Percentiles rank a stretch among this genome's conserved stretches.
Conservation (phyloP, 75 land plant species). For the Adiantum capillusveneris region DNA sequence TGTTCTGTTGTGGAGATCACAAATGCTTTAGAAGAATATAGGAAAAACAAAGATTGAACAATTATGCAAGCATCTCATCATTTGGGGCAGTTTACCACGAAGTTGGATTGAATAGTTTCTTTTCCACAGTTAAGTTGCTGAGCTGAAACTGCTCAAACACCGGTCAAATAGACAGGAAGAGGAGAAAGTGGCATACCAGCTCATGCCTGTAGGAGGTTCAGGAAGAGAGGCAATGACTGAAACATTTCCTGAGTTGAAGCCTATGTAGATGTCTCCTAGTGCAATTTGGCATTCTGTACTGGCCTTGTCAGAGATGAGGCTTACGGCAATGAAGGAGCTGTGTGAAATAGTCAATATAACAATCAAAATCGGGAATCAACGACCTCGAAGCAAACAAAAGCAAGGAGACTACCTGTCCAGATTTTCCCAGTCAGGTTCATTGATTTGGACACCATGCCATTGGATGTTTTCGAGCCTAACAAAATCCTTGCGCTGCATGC, state of each 20-base stretch:
- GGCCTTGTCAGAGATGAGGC: conserved; percentile 10
- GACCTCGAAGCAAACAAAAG: not conserved
- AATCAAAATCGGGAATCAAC: not conserved
- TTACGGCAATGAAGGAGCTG: conserved; percentile 29
- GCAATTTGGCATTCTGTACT: not conserved
- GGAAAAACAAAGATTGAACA: no score
- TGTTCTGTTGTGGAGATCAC: no score
- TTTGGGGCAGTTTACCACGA: no score
- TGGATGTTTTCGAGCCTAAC: conserved; percentile 12
- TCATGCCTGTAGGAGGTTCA: conserved; percentile 23
- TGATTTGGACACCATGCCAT: conserved; percentile 25
- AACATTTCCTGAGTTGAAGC: conserved; percentile 19
- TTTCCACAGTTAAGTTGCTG: no score
- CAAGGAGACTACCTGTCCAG: conserved; percentile 11
- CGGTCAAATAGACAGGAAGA: no score
- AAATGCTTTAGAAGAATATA: no score
- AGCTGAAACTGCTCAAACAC: no score
- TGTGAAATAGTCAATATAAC: not conserved
- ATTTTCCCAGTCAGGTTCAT: conserved; percentile 24
- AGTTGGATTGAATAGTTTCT: no score
- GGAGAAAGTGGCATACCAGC: conserved; percentile 10
- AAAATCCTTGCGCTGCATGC: conserved; percentile 19
- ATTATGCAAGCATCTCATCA: no score
- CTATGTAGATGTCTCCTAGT: conserved; percentile 21
- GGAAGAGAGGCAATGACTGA: conserved; percentile 11